Evolutionary conservation across 2,329 filamentous ascomycete species (phyloP), one percentile per base, ranked within the genome.

Genomic region (Pyrenophora tritici-repentis): DNA sequence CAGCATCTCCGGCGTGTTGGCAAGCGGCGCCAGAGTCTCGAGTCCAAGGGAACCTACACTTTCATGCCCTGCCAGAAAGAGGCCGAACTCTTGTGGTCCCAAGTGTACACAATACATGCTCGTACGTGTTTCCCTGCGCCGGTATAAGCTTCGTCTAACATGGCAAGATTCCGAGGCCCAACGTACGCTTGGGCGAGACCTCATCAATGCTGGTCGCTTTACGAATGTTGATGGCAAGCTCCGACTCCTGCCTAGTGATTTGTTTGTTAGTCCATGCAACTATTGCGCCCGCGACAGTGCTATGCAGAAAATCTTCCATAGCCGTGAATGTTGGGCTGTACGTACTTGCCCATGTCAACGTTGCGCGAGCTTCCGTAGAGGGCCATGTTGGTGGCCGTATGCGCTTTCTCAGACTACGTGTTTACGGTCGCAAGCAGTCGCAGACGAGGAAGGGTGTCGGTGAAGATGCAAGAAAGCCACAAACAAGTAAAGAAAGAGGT

Each of bases 61-160:
- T 99, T 99, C 83, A 99, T 95, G 72, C 92, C 93, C 50, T 90
- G 86, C 94, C 94, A 99, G 75, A 99, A 99, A 71, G 92, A 90
- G 72, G 86, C 83, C 35, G 92, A 96, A 60, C 89, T 96, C 79
- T 96, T 95, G 80, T 99, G 91, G 77, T 99, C 94, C 94, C 94
- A 99, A 52, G 93, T 97, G 76, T 97, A 97, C 38, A 99, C 93
- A 68, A 99, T 99, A 72, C 91, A 96, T 75, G 89, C 91, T 71
- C 94, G 90, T 51, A 99, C 94, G 89, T 99, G 94, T 78, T 99
- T 99, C 55, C 83, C 84, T 83, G 68, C 32, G 37, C 58, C 41
- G 24, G 46, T 22, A 59, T 78, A 50, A 77, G 72, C 60, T 59
- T 59, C 32, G 47, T 35, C 40, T 18, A 3, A 42, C 22, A 44